A percentile compares a stretch with the other conserved stretches of the same genome.
Conservation (phyloP, 2,329 filamentous ascomycete genomes). For the Helicocarpus griseus region DNA sequence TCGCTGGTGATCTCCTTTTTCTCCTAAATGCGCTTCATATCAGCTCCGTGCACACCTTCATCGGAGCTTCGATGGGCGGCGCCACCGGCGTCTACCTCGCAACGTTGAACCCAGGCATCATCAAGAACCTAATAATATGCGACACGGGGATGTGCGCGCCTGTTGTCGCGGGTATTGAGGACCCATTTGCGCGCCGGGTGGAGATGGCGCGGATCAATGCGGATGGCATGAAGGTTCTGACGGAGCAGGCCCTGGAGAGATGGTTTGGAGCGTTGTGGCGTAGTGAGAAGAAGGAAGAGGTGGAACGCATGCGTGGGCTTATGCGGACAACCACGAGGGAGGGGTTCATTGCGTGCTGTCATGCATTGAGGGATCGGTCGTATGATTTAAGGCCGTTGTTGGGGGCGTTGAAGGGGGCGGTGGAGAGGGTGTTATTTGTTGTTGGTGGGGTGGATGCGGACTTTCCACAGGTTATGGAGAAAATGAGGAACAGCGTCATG, state of each 20-base stretch:
- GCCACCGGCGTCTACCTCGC: constrained; percentile 33
- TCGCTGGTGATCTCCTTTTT: constrained; percentile 30
- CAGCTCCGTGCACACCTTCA: constrained; percentile 25
- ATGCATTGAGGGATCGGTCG: constrained; percentile 27
- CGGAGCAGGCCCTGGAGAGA: constrained; percentile 28
- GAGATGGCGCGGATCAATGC: constrained; percentile 23
- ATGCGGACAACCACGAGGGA: constrained; percentile 33
- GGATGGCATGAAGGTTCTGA: constrained; percentile 23
- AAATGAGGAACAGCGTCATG: constrained; percentile 31
- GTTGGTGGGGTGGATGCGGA: constrained; percentile 33
- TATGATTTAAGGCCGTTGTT: constrained; percentile 33
- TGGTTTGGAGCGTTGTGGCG: constrained; percentile 36
- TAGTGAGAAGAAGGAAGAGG: constrained; percentile 25
- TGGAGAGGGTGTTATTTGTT: constrained; percentile 34
- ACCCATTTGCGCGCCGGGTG: constrained; percentile 30
- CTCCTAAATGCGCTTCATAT: constrained; percentile 24
- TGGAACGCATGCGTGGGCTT: constrained; percentile 24
- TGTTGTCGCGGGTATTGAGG: constrained; percentile 24
- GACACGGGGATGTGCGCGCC: constrained; percentile 35
- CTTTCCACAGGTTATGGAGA: constrained; percentile 34
- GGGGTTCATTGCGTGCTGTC: constrained; percentile 35
- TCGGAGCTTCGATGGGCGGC: constrained; percentile 40
- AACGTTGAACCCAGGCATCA: constrained; percentile 28
- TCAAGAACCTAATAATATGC: constrained; percentile 32
- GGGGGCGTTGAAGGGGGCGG: constrained; percentile 40